Conservation (phyloP, 202 grass and related monocot species). For the Panicum virgatum region DNA sequence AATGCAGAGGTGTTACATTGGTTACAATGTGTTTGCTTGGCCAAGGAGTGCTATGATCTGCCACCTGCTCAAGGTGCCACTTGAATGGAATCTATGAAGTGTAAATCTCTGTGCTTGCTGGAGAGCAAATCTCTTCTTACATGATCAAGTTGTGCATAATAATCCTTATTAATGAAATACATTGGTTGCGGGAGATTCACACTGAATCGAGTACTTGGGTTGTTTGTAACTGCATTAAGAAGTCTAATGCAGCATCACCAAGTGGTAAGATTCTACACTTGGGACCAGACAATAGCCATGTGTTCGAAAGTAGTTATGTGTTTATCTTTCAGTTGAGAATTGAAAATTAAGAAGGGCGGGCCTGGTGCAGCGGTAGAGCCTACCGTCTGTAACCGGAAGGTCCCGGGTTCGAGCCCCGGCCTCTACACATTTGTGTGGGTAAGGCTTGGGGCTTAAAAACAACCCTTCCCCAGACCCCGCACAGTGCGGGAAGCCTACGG, state of each 20-base stretch:
- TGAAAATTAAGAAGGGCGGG: too few relatives aligned
- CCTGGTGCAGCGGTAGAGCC: too few relatives aligned
- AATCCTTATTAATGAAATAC: constrained; percentile 1
- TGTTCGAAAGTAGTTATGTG: not conserved
- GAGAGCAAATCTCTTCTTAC: constrained; percentile 10
- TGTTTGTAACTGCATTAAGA: constrained; percentile 30
- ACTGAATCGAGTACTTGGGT: not conserved
- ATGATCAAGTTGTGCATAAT: constrained; percentile 15
- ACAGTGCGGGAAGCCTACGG: too few relatives aligned
- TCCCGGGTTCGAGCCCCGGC: too few relatives aligned
- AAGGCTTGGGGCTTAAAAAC: too few relatives aligned
- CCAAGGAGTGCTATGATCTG: constrained; percentile 56
- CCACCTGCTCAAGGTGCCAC: constrained; percentile 21
- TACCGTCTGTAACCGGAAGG: too few relatives aligned
- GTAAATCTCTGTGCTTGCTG: constrained; percentile 23
- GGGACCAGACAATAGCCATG: not conserved
- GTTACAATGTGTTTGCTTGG: constrained; percentile 64
- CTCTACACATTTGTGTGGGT: too few relatives aligned
- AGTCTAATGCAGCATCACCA: constrained; percentile 2
- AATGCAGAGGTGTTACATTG: constrained; percentile 69
- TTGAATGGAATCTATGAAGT: constrained; percentile 12
- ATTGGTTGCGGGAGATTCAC: not conserved
- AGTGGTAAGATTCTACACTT: not conserved
- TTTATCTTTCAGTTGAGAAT: not conserved
- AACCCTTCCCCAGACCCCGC: too few relatives aligned